These are phyloP conservation scores for Aspergillus ustus DNA, from an alignment of 2,329 filamentous ascomycete species.

Conservation along the genomic window DNA sequence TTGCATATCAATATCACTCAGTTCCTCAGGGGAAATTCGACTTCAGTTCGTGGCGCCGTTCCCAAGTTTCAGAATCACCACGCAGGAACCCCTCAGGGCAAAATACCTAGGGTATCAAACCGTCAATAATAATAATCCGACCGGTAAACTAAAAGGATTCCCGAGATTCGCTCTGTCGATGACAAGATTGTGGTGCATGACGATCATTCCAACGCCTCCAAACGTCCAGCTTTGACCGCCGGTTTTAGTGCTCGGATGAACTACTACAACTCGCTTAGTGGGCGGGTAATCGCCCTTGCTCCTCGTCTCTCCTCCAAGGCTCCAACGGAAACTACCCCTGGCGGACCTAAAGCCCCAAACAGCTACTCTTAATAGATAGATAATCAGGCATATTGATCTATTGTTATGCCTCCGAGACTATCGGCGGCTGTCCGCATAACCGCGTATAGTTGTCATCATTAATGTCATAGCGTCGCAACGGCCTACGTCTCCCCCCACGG, in stretches of 20 bases:
- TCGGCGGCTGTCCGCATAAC: neutral
- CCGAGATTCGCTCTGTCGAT: slow-evolving; percentile 4
- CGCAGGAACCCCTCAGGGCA: neutral
- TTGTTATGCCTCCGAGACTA: slow-evolving; percentile 4
- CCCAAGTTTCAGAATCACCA: neutral
- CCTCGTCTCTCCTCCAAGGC: neutral
- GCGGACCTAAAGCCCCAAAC: neutral
- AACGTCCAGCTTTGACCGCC: slow-evolving; percentile 30
- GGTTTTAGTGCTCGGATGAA: slow-evolving; percentile 26
- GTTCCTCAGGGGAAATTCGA: neutral
- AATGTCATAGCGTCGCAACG: neutral
- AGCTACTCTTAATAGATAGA: neutral
- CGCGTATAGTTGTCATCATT: slow-evolving; percentile 5
- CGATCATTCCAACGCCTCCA: slow-evolving; percentile 30
- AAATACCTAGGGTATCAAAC: neutral
- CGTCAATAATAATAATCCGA: neutral
- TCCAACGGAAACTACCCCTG: neutral
- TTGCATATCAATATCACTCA: neutral
- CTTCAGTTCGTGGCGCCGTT: neutral
- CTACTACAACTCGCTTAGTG: slow-evolving; percentile 30
- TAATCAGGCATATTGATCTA: slow-evolving; percentile 5
- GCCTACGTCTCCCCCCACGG: neutral
- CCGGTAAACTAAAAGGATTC: neutral
- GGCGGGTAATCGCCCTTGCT: slow-evolving; percentile 15
- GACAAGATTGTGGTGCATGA: slow-evolving; percentile 20